Evolutionary conservation across 2,329 filamentous ascomycete species (phyloP).

Genomic region (Fusarium chlamydosporum): DNA sequence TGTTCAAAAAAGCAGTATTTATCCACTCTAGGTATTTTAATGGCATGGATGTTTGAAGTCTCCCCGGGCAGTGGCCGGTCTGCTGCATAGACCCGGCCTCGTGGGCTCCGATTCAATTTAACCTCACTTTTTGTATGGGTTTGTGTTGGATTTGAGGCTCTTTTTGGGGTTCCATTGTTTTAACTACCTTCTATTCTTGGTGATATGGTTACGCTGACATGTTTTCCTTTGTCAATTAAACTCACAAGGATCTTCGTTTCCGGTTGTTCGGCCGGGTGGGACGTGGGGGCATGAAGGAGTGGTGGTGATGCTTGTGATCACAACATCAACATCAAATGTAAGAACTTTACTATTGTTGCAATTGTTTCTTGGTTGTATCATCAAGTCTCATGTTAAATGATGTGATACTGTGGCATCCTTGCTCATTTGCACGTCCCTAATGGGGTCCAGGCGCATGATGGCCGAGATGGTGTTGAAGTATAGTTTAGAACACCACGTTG

Average conservation of each 20-base stretch:
- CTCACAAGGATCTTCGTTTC: not conserved
- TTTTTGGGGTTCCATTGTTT: conserved; percentile 11
- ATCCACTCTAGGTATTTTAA: conserved; percentile 40
- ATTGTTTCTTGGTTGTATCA: not conserved
- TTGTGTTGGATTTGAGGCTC: conserved; percentile 23
- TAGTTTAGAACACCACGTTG: conserved; percentile 3
- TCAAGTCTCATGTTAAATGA: conserved; percentile 1
- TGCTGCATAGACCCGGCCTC: conserved; percentile 21
- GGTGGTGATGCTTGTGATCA: conserved; percentile 2
- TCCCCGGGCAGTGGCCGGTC: conserved; percentile 35
- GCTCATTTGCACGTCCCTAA: conserved; percentile 7
- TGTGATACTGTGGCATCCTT: conserved; percentile 23
- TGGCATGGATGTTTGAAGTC: conserved; percentile 14
- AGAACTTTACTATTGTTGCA: too few relatives aligned
- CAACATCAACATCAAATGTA: conserved; percentile 23
- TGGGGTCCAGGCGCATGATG: conserved; percentile 12
- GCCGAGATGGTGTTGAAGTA: not conserved
- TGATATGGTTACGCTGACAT: not conserved
- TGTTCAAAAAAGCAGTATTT: not conserved
- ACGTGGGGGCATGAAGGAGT: too few relatives aligned
- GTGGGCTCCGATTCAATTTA: conserved; percentile 22
- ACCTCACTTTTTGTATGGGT: conserved; percentile 2
- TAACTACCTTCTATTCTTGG: conserved; percentile 32
- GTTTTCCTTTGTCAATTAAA: conserved; percentile 10
- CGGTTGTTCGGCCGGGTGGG: not conserved